These are phyloP conservation scores for Streptanthus diversifolius DNA, from an alignment of 345 rosid species.

Conservation along the genomic window DNA sequence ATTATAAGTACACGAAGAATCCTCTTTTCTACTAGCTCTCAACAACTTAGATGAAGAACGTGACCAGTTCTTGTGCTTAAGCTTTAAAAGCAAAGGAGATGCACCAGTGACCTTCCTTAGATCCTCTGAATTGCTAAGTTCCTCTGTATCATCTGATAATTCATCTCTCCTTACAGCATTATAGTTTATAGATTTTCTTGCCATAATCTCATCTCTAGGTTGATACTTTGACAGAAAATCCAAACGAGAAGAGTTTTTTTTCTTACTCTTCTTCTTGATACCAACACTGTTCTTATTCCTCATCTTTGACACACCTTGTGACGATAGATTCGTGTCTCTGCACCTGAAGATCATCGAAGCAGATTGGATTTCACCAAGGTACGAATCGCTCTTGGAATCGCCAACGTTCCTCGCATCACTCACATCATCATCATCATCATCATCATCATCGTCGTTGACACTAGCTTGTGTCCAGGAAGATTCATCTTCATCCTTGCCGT, in stretches of 20 bases:
- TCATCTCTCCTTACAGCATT: conserved; percentile 46
- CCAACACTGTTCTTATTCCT: conserved; percentile 35
- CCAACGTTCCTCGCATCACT: conserved; percentile 67
- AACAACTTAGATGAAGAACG: conserved; percentile 55
- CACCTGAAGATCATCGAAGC: conserved; percentile 51
- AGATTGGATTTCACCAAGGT: conserved; percentile 41
- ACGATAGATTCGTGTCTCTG: conserved; percentile 55
- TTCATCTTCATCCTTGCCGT: conserved; percentile 38
- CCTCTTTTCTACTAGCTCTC: conserved; percentile 53
- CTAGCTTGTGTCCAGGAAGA: conserved; percentile 60
- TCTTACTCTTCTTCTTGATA: conserved; percentile 51
- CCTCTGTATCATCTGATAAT: conserved; percentile 71
- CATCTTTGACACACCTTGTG: conserved; percentile 37
- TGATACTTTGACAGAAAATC: conserved; percentile 51
- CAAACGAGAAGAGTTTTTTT: conserved; percentile 36
- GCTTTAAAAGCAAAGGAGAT: conserved; percentile 63
- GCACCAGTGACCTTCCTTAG: conserved; percentile 47
- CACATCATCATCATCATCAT: conserved; percentile 41
- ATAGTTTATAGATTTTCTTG: conserved; percentile 40
- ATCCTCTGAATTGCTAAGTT: conserved; percentile 56
- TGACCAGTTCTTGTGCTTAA: conserved; percentile 61
- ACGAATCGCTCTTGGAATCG: conserved; percentile 55
- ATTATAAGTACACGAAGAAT: conserved; percentile 67
- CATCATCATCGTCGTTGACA: conserved; percentile 24
- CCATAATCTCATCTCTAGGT: conserved; percentile 37